Evolutionary conservation across 805 yeast species (phyloP).

Genomic region (Nematodospora valgi): DNA sequence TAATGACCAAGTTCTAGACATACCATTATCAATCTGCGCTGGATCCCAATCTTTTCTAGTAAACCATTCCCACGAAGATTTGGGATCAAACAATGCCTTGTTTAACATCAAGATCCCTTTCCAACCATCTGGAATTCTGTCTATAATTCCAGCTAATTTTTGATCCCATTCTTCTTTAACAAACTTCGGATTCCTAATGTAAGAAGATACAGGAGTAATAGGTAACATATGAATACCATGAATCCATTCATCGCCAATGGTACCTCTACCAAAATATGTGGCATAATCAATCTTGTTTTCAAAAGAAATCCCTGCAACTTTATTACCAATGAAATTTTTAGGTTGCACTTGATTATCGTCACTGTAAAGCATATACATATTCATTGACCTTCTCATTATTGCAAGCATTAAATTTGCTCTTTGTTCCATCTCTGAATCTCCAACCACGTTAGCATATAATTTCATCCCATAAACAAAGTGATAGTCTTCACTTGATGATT

Average conservation of each 20-base stretch:
- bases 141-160: slow-evolving; percentile 43
- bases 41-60: slow-evolving; percentile 49
- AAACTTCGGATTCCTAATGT: slow-evolving; percentile 50
- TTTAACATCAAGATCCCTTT: slow-evolving; percentile 70
- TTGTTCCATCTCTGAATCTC: slow-evolving; percentile 48
- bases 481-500: slow-evolving; percentile 71
- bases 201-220: slow-evolving; percentile 63
- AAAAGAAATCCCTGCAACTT: slow-evolving; percentile 70
- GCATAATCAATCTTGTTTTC: slow-evolving; percentile 73
- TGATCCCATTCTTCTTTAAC: slow-evolving; percentile 64
- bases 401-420: slow-evolving; percentile 62
- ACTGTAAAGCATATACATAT: slow-evolving; percentile 51
- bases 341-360: slow-evolving; percentile 59
- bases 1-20: slow-evolving; percentile 82
- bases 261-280: slow-evolving; percentile 70
- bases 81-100: slow-evolving; percentile 70
- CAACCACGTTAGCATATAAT: slow-evolving; percentile 57
- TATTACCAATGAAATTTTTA: slow-evolving; percentile 50
- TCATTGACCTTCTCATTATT: slow-evolving; percentile 51
- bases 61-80: slow-evolving; percentile 39
- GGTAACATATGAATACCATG: slow-evolving; percentile 82
- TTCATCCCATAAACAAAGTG: slow-evolving; percentile 68
- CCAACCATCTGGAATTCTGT: slow-evolving; percentile 63
- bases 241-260: slow-evolving; percentile 55
- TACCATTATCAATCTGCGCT: slow-evolving; percentile 74